Conservation (phyloP, 192 early-diverging fungal species). For the Chytriomyces sp. region DNA sequence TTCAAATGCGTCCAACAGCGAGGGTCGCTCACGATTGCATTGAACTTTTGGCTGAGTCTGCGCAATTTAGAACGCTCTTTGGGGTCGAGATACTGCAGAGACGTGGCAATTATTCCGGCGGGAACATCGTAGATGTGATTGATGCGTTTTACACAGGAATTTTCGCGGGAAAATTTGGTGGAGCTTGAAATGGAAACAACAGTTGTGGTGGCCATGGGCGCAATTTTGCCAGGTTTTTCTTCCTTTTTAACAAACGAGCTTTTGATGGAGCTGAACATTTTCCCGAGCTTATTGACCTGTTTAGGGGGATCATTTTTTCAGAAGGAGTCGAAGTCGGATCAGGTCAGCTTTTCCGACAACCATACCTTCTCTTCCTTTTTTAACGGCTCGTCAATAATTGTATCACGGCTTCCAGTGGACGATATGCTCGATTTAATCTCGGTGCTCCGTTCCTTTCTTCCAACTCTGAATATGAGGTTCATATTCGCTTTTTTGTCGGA, state of each 20-base stretch:
- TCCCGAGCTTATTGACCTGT: slow-evolving; percentile 27
- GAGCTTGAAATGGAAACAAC: not conserved
- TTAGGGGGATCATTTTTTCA: not conserved
- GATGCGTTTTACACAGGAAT: not conserved
- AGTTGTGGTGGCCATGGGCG: not conserved
- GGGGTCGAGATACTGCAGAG: slow-evolving; percentile 41
- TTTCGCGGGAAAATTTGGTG: slow-evolving; percentile 5
- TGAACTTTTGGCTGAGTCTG: slow-evolving; percentile 41
- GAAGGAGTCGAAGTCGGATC: too few relatives aligned
- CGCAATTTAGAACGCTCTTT: slow-evolving; percentile 36
- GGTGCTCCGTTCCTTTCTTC: not conserved
- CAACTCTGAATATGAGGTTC: slow-evolving; percentile 14
- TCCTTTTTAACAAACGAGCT: slow-evolving; percentile 35
- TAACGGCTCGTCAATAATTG: slow-evolving; percentile 11
- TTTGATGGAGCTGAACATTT: slow-evolving; percentile 36
- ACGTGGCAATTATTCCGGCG: slow-evolving; percentile 25
- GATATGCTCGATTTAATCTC: not conserved
- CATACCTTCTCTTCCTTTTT: too few relatives aligned
- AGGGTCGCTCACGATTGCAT: slow-evolving; percentile 38
- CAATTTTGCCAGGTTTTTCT: not conserved
- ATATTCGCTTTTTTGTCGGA: slow-evolving; percentile 12
- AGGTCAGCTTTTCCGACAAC: too few relatives aligned
- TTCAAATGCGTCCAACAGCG: slow-evolving; percentile 46
- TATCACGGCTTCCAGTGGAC: slow-evolving; percentile 1
- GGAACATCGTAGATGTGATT: slow-evolving; percentile 40